Evolutionary conservation across 305 asterid genomes (phyloP), one percentile per base, ranked within the genome.

Genomic region (Fraxinus velutina): DNA sequence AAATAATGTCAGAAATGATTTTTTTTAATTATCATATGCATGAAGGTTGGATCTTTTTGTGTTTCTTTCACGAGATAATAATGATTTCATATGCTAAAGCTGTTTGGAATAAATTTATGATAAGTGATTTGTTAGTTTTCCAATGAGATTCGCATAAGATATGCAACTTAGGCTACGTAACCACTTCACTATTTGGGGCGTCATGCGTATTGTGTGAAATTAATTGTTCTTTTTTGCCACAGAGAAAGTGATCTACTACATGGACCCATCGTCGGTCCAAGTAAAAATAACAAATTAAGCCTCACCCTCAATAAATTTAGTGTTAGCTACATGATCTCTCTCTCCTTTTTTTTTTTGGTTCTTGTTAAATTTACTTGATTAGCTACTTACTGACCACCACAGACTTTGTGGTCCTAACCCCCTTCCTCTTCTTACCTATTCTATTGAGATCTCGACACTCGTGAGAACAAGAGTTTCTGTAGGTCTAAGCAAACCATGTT

Each of bases 31-130:
- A 9, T 64, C 17, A 24, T 24, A 1, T 33, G 62, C 83, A 10
- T 15, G 50, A 19, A 34, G 36, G 64, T 73, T 78, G 78, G 57
- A 64, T 78, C 52, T 37, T 72, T 72, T 39, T 13, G 33, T 77
- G 30, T 80, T 79, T 79, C 22, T 12, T 71, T 44, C 57, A 0
- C 36, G 13, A 15, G 78, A 33, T 80, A 36, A 15, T 72, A 7
- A 80, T 73, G 73, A 22, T 64, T 64, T 64, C n/a, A 24, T 27
- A 64, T 64, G 73, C 7, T 27, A 9, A 64, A 64, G 73, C 12
- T 64, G 73, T 9, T 64, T 9, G 34, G 73, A 22, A n/a, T 64
- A 64, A 9, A 64, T 27, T 64, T 21, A 64, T 64, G 36, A 64
- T 10, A 9, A 7, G 34, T 64, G 73, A 9, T 4, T 64, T 0